Evolutionary conservation across 2,329 filamentous ascomycete species (phyloP).

Genomic region (Pseudocercospora crystallina): DNA sequence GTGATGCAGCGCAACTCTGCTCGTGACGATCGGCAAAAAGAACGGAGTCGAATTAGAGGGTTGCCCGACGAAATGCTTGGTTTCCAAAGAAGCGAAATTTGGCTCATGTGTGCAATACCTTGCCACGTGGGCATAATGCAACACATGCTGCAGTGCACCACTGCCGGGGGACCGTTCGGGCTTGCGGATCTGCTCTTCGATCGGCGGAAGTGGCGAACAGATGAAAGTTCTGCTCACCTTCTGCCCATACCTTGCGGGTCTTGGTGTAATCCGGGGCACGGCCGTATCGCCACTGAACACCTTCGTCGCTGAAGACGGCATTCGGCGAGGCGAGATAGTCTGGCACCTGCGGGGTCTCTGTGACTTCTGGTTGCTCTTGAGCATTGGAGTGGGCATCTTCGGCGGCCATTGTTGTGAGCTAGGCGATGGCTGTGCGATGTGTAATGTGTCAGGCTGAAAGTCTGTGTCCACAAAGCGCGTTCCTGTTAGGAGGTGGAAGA

Average conservation of each 20-base stretch:
- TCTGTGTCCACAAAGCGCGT: background rate
- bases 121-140: slow-evolving; percentile 9
- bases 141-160: slow-evolving; percentile 11
- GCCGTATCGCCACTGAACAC: slow-evolving; percentile 61
- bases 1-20: too few species aligned
- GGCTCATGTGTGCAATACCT: slow-evolving; percentile 6
- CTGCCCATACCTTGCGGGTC: slow-evolving; percentile 58
- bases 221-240: slow-evolving; percentile 49
- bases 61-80: slow-evolving; percentile 12
- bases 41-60: slow-evolving; percentile 1
- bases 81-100: slow-evolving; percentile 2
- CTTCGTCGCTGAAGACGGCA: slow-evolving; percentile 56
- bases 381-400: slow-evolving; percentile 23
- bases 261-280: slow-evolving; percentile 63
- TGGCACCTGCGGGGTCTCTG: slow-evolving; percentile 45
- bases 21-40: background rate
- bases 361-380: slow-evolving; percentile 18
- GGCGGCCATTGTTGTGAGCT: slow-evolving; percentile 26
- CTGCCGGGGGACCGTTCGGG: background rate
- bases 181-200: background rate
- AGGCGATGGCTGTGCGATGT: background rate
- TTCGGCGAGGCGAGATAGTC: slow-evolving; percentile 61
- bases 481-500: background rate
- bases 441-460: background rate
- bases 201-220: background rate